A percentile compares a stretch with the other conserved stretches of the same genome.
Conservation (phyloP, 176 grass and related monocot genomes). For the Otatea glauca region DNA sequence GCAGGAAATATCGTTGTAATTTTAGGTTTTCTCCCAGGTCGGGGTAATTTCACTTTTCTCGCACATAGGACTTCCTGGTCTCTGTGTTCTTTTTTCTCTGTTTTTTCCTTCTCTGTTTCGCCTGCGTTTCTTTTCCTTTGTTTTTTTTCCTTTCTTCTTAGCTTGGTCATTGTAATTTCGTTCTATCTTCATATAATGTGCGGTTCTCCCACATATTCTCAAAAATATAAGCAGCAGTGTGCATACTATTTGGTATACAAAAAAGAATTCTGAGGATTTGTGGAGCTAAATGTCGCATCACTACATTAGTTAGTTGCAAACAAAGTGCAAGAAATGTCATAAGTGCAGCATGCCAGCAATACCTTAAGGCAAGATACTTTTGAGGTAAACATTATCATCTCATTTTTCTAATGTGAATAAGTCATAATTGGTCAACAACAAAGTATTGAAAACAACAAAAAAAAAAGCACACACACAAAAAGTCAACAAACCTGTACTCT, state of each 20-base stretch:
- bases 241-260: constrained; percentile 9
- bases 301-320: constrained; percentile 22
- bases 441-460: constrained; percentile 15
- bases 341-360: background rate
- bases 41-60: too few relatives aligned
- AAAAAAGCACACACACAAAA: background rate
- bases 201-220: too few relatives aligned
- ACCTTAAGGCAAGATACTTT: constrained; percentile 6
- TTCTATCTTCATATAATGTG: too few relatives aligned
- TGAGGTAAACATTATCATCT: constrained; percentile 4
- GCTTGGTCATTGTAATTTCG: too few relatives aligned
- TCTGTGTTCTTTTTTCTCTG: too few relatives aligned
- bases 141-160: too few relatives aligned
- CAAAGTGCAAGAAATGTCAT: constrained; percentile 12
- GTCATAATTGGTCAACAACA: constrained; percentile 16
- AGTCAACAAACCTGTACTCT: constrained; percentile 75
- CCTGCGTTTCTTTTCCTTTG: too few relatives aligned
- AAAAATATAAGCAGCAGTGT: background rate
- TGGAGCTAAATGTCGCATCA: background rate
- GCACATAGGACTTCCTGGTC: too few relatives aligned
- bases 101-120: too few relatives aligned
- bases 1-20: too few relatives aligned
- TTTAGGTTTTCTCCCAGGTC: too few relatives aligned
- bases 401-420: background rate
- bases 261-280: constrained; percentile 14